Conservation (phyloP, 805 yeast species). For the Candida oleophila region DNA sequence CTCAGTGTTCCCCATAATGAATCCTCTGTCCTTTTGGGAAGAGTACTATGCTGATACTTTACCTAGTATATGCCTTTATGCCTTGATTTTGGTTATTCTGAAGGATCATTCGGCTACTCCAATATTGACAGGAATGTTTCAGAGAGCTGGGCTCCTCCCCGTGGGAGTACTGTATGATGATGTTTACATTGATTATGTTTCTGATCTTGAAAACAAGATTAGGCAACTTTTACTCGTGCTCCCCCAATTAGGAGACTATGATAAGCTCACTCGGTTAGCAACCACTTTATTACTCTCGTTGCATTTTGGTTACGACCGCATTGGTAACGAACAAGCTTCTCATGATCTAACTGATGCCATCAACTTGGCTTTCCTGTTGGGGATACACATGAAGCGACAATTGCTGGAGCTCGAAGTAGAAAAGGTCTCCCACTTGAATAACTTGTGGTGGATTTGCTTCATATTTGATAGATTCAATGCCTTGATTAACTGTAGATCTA, state of each 20-base stretch:
- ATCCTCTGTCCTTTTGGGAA: conserved; percentile 27
- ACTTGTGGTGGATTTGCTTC: conserved; percentile 35
- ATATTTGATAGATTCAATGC: conserved; percentile 33
- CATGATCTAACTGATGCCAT: conserved; percentile 31
- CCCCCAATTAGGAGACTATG: conserved; percentile 32
- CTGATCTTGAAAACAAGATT: conserved; percentile 29
- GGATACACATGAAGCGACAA: conserved; percentile 25
- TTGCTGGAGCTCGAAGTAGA: conserved; percentile 8
- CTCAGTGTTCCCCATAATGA: conserved; percentile 31
- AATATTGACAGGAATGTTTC: conserved; percentile 20
- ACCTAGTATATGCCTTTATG: conserved; percentile 22
- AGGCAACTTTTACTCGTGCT: conserved; percentile 29
- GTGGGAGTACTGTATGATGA: not conserved
- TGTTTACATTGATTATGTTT: conserved; percentile 15
- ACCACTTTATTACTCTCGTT: conserved; percentile 19
- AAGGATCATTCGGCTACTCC: conserved; percentile 28
- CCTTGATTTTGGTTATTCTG: conserved; percentile 26
- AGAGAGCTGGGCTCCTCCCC: conserved; percentile 7
- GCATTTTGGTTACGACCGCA: conserved; percentile 23
- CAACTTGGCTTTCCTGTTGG: conserved; percentile 23
- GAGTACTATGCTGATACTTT: conserved; percentile 18
- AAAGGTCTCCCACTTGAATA: conserved; percentile 16
- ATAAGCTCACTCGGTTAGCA: conserved; percentile 19
- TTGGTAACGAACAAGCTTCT: conserved; percentile 29
- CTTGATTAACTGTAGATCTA: conserved; percentile 22